A percentile compares a stretch with the other conserved stretches of the same genome.
phyloP scores from a whole-genome alignment of 148 eudicot genomes.

The Chenopodium berlandieri region DNA sequence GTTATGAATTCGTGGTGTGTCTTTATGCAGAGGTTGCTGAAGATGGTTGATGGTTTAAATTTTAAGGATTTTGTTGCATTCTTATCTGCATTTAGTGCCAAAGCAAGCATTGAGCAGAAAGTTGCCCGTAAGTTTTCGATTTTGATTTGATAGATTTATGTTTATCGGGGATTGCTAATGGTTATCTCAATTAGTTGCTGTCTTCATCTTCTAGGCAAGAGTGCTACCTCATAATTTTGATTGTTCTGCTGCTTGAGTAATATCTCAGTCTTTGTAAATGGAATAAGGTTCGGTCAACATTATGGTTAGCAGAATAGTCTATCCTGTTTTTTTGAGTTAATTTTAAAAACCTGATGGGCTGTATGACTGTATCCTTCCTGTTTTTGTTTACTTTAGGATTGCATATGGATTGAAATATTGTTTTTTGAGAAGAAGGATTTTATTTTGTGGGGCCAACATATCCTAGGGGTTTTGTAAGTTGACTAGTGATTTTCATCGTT shows the following conservation, averaged over 20 bases:
- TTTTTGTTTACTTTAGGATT: slow-evolving; percentile 3
- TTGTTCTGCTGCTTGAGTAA: not conserved
- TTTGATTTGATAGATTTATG: too few relatives aligned
- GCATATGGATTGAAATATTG: not conserved
- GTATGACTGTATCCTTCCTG: not conserved
- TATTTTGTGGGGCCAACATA: not conserved
- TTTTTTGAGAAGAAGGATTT: not conserved
- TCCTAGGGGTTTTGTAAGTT: not conserved
- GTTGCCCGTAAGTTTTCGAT: slow-evolving; percentile 46
- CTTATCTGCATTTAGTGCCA: slow-evolving; percentile 83
- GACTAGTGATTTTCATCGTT: not conserved
- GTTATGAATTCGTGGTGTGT: not conserved
- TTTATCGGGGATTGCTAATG: not conserved
- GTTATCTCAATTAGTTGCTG: not conserved
- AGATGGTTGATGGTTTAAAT: slow-evolving; percentile 94
- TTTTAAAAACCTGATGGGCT: not conserved
- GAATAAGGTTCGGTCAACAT: not conserved
- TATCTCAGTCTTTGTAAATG: not conserved
- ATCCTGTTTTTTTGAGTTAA: not conserved
- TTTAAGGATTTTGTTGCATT: slow-evolving; percentile 93
- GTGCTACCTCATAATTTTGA: not conserved
- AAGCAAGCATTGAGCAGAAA: slow-evolving; percentile 71
- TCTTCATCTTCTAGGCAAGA: not conserved
- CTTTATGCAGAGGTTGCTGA: slow-evolving; percentile 72
- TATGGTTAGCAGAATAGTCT: not conserved